A percentile compares a stretch with the other conserved stretches of the same genome.
Evolutionary conservation across 2,329 filamentous ascomycete species (phyloP).

Genomic region (Pseudomassariella vexata): DNA sequence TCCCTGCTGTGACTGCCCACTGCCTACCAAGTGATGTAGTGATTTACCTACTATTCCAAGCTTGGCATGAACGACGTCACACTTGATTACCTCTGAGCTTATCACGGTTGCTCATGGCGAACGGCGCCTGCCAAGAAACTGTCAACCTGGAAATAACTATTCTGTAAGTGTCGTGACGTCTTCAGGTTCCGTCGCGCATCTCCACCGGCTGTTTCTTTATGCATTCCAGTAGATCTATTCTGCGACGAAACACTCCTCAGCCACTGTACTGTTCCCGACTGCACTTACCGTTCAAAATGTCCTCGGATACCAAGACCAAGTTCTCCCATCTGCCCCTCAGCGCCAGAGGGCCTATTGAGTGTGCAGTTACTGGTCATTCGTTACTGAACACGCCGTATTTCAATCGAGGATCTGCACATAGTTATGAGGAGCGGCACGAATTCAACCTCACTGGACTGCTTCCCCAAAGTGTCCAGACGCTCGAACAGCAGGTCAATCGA

Average conservation of each 20-base stretch:
- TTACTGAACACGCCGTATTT: constrained; percentile 62
- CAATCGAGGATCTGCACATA: constrained; percentile 82
- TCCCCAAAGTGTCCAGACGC: constrained; percentile 64
- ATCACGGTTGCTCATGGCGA: no score
- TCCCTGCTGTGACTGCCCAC: no score
- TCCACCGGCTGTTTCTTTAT: no score
- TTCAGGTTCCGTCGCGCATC: no score
- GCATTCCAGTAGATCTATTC: no score
- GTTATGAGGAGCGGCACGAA: constrained; percentile 57
- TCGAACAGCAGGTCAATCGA: constrained; percentile 70
- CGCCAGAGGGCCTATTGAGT: constrained; percentile 42
- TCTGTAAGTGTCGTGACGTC: no score
- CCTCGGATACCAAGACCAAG: constrained; percentile 23
- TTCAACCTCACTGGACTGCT: constrained; percentile 72
- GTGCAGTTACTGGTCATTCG: constrained; percentile 42
- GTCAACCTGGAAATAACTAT: no score
- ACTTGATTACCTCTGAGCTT: no score
- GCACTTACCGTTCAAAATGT: constrained; percentile 18
- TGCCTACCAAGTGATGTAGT: no score
- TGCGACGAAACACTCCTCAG: background rate
- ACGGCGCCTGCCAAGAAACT: no score
- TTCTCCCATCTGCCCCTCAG: constrained; percentile 41
- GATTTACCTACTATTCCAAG: no score
- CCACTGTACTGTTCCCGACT: constrained; percentile 7
- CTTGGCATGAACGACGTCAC: no score